These are phyloP conservation scores for Peronospora belbahrii DNA, from an alignment of 352 stramenopile genomes.

Conservation along the genomic window DNA sequence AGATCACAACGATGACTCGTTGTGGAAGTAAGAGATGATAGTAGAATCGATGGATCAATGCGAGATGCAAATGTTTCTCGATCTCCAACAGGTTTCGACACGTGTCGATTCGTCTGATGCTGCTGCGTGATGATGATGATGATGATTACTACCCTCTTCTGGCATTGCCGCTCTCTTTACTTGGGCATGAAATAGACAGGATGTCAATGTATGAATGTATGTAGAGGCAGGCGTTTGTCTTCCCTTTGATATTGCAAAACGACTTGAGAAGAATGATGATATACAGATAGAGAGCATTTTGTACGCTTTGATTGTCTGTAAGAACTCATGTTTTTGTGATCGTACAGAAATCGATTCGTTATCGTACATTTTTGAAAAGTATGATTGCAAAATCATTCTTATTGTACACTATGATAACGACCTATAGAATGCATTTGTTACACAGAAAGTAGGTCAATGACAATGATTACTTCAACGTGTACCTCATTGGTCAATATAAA, in stretches of 20 bases:
- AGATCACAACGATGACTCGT: slow-evolving; percentile 22
- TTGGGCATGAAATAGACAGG: too few species aligned
- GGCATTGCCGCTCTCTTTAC: too few species aligned
- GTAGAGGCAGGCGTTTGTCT: too few species aligned
- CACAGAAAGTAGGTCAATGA: too few species aligned
- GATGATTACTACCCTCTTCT: too few species aligned
- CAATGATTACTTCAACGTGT: slow-evolving; percentile 15
- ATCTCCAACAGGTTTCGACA: slow-evolving; percentile 19
- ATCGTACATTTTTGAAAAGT: too few species aligned
- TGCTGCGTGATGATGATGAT: too few species aligned
- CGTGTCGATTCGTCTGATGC: slow-evolving; percentile 26
- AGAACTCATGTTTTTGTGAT: background rate
- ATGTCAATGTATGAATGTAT: too few species aligned
- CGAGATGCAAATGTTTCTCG: slow-evolving; percentile 9
- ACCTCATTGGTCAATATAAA: slow-evolving; percentile 9
- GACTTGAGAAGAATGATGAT: background rate
- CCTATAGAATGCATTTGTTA: too few species aligned
- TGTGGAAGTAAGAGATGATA: background rate
- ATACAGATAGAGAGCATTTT: background rate
- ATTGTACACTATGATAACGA: too few species aligned
- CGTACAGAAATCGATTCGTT: too few species aligned
- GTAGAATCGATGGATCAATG: background rate
- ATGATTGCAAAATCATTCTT: too few species aligned
- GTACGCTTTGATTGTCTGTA: background rate
- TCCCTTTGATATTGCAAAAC: background rate